Base-by-base conservation (phyloP, 192 early-diverging fungal species). In the Jimgerdemannia lactiflua region DNA sequence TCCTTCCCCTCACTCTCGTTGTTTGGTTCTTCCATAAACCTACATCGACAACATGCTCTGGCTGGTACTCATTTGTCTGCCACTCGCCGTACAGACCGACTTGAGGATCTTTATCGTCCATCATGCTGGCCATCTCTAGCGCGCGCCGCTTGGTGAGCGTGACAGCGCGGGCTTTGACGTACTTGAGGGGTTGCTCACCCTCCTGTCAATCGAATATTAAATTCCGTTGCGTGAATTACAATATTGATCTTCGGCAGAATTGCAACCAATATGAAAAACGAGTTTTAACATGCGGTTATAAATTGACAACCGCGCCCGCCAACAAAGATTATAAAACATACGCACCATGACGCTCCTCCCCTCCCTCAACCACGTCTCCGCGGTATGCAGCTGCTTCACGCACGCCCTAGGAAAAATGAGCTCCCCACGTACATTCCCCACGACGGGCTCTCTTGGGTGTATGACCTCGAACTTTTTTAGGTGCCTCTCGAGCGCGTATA, bases 401-500 rank as follows among this genome's bases (percentile, higher is more conserved):
- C 88, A 84, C 44, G 80, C 75, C 39, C 96, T 88, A 64, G 93
- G 92, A 82, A 92, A 99, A 3, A 99, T 91, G 2, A 83, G 74
- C 69, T 97, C 94, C 49, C 90, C 90, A 65, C 92, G 90, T 43
- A 93, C 87, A 63, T 85, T 75, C 4, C 96, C 97, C 8, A 99
- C 79, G n/a, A 91, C 75, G 7, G 94, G 90, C 20, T 80, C 73
- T 0, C 78, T 76, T 14, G 96, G 95, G 75, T 94, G 75, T 2
- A 99, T 78, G 3, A 94, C 82, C 71, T 99, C 92, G 70, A 86
- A 89, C 70, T 95, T 92, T 64, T 90, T 92, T 11, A 95, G 74
- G 74, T 98, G 95, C 64, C 95, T 85, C 70, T 96, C 91, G 70
- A 99, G 84, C 11, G 90, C 94, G 82, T 92, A 95, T 86, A 94